Base-by-base conservation (phyloP, 495 filamentous ascomycete genomes). In the Neurospora sp. region DNA sequence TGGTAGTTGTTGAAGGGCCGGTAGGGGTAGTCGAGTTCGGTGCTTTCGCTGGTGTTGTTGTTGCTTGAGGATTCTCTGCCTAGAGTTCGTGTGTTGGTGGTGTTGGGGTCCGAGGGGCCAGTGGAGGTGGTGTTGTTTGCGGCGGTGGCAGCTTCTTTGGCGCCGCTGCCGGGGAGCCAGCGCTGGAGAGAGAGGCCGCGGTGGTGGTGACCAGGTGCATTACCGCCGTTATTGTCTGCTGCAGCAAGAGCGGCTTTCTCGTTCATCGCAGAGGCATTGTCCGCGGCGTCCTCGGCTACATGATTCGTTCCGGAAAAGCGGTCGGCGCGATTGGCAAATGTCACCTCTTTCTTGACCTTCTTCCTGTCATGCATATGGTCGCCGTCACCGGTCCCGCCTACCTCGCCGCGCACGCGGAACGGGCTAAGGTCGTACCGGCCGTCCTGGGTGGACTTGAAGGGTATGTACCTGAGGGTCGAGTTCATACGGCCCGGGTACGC, bases 361-460 rank as follows among this genome's bases (percentile, higher is more conserved):
- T 83, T 85, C 74, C 84, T 87, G 61, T 89, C 84, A 0, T 83
- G 82, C 7, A 79, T 79, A 38, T 88, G 84, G 48, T 69, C 72
- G 22, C 77, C 75, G 16, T 53, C 37, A 31, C 70, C 22, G 77
- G 39, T 22, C 17, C 70, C 75, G 40, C 86, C 84, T 7, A 76
- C 73, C 10, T 86, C 86, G 10, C 80, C 90, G 70, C 93, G 89
- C 69, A 94, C 90, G 17, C 92, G 90, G 78, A 96, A 96, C 1
- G 94, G 92, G 68, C 92, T 95, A 7, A 94, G 84, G 78, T 98
- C 92, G 75, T 91, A 93, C 71, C 87, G 87, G 16, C 90, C 88
- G 31, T 91, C 87, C 74, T 92, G 87, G 10, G 90, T 89, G 8
- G 87, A 85, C 68, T 90, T 90, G 70, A 94, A 85, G 6, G 93